Evolutionary conservation across 2,329 filamentous ascomycete species (phyloP), one percentile per base, ranked within the genome.

Genomic region (Exophiala phaeomuriformis): DNA sequence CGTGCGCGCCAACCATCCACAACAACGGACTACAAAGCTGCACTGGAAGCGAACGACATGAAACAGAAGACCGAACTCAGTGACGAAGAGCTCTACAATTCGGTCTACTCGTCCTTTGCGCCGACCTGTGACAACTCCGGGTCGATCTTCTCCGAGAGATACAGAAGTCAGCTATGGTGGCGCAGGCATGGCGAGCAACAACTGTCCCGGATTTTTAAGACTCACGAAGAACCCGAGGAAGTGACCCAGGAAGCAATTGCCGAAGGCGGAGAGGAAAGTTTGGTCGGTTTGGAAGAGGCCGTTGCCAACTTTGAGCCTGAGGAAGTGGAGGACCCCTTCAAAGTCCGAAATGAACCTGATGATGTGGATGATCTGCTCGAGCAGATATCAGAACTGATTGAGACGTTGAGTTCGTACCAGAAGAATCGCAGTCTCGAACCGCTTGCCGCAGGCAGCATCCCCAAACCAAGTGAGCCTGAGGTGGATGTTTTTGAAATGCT

Each of bases 401-500:
- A 83, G 56, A 83, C 80, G 5, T 68, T 85, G 27, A 76, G 78
- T 53, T 84, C 82, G 1, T 78, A 83, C 61, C 81, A 84, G 62
- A 74, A 75, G 50, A 79, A 83, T 58, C 79, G 82, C 44, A 80
- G 77, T 55, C 73, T 80, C 6, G 66, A 67, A 7, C 48, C 36
- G 10, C 45, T 42, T 12, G 47, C 48, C 12, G 70, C 71, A 1
- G 61, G 77, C n/a, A 75, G 74, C 33, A 72, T 74, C 36, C 67
- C 72, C 1, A 68, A 74, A 33, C 82, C 82, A 3, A 79, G 78
- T 0, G 69, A 75, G 12, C 75, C 77, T 31, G 82, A 85, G 61
- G 67, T 75, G 36, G 72, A 74, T 37, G 72, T 79, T 0, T 95
- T 94, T 66, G 78, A 88, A 59, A 78, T 84, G 29, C 76, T 95